Percentiles rank a stretch among this genome's conserved stretches.
These are phyloP conservation scores for Rhododendron mucronatum DNA, from an alignment of 148 eudicot genomes.

Conservation along the genomic window DNA sequence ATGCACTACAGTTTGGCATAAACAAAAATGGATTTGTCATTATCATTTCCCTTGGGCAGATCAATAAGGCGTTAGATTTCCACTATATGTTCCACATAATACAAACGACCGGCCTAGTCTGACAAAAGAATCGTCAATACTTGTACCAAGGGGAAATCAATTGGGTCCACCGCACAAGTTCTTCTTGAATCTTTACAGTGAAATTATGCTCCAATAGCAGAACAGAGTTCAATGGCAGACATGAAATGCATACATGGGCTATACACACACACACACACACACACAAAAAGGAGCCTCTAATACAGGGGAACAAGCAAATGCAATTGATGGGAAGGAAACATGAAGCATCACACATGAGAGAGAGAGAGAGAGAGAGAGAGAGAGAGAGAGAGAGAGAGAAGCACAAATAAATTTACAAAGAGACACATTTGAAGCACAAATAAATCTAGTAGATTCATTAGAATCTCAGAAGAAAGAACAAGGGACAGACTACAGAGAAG, in stretches of 20 bases:
- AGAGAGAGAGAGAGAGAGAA: too few relatives aligned
- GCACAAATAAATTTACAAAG: not conserved
- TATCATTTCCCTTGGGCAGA: too few relatives aligned
- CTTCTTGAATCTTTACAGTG: not conserved
- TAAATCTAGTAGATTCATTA: not conserved
- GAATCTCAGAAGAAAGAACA: not conserved
- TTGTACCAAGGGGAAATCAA: not conserved
- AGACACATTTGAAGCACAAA: not conserved
- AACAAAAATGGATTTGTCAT: too few relatives aligned
- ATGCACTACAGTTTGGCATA: too few relatives aligned
- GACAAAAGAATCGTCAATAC: not conserved
- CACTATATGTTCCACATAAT: not conserved
- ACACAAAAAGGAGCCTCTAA: not conserved
- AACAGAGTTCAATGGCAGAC: not conserved
- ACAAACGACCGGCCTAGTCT: not conserved
- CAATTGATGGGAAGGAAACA: not conserved
- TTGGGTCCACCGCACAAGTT: not conserved
- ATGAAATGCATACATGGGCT: not conserved
- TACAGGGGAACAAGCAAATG: not conserved
- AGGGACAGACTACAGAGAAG: not conserved
- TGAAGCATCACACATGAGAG: not conserved
- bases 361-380: too few relatives aligned
- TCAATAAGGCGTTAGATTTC: not conserved
- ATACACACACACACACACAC: not conserved
- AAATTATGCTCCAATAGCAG: not conserved